These are phyloP conservation scores for Begonia peltatifolia DNA, from an alignment of 306 rosid genomes.

Conservation along the genomic window DNA sequence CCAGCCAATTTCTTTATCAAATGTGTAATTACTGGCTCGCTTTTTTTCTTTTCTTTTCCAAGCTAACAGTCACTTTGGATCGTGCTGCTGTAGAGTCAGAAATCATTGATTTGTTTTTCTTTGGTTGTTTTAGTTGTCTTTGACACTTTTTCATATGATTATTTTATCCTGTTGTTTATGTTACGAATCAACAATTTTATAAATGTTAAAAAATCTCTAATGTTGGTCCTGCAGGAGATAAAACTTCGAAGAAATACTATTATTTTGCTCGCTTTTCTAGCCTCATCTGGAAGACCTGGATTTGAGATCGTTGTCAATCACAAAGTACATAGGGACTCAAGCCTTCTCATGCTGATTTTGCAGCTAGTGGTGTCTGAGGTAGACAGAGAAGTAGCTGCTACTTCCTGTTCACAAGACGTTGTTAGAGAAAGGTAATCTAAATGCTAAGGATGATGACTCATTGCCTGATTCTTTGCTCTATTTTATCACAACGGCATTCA, in stretches of 20 bases:
- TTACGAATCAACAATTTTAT: no score
- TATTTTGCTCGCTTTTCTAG: conserved; percentile 70
- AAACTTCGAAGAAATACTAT: conserved; percentile 43
- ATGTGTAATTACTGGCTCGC: no score
- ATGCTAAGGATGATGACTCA: neutral
- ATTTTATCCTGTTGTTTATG: no score
- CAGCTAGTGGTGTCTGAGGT: conserved; percentile 46
- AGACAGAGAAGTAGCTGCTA: conserved; percentile 28
- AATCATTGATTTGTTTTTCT: no score
- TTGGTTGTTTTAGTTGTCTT: no score
- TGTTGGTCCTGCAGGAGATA: conserved; percentile 51
- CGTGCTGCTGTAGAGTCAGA: no score
- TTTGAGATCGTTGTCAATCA: conserved; percentile 50
- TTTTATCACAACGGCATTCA: no score
- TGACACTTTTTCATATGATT: no score
- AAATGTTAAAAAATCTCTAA: neutral
- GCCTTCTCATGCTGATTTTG: conserved; percentile 58
- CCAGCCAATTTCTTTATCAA: no score
- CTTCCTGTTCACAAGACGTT: conserved; percentile 26
- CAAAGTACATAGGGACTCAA: conserved; percentile 31
- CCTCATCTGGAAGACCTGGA: conserved; percentile 75
- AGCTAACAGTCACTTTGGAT: no score
- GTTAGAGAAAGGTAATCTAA: conserved; percentile 60
- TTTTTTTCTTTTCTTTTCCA: no score
- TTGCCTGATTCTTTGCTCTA: neutral